Conservation (phyloP, 768 basidiomycete genomes). For the Russula brevipes region DNA sequence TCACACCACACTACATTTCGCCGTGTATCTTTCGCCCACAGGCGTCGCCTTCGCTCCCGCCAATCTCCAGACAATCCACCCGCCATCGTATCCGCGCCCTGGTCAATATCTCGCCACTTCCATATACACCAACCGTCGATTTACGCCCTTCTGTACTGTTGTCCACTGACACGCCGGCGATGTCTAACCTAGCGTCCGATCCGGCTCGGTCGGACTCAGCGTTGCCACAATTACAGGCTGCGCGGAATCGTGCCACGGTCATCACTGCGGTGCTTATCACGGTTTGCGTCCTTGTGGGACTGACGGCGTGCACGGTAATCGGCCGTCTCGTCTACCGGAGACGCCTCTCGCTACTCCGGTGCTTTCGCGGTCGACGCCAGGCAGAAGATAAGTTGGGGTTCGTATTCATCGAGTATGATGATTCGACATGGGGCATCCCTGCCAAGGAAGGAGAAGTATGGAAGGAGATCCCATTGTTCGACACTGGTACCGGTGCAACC, state of each 20-base stretch:
- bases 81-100: background rate
- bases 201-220: background rate
- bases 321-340: background rate
- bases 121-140: background rate
- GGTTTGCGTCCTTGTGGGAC: slow-evolving; percentile 9
- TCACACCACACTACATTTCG: slow-evolving; percentile 1
- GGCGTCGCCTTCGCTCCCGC: slow-evolving; percentile 13
- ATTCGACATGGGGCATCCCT: slow-evolving; percentile 10
- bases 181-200: background rate
- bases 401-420: slow-evolving; percentile 20
- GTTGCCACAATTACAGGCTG: slow-evolving; percentile 2
- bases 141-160: background rate
- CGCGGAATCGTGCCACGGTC: background rate
- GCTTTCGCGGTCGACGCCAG: background rate
- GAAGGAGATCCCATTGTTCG: slow-evolving; percentile 7
- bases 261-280: slow-evolving; percentile 11
- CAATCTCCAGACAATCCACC: background rate
- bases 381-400: slow-evolving; percentile 14
- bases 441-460: background rate
- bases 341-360: background rate
- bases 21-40: slow-evolving; percentile 4
- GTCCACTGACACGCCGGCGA: background rate
- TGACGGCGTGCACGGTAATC: background rate
- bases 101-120: background rate
- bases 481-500: background rate